Conservation (phyloP, 352 stramenopile genomes). For the Peronospora farinosa region DNA sequence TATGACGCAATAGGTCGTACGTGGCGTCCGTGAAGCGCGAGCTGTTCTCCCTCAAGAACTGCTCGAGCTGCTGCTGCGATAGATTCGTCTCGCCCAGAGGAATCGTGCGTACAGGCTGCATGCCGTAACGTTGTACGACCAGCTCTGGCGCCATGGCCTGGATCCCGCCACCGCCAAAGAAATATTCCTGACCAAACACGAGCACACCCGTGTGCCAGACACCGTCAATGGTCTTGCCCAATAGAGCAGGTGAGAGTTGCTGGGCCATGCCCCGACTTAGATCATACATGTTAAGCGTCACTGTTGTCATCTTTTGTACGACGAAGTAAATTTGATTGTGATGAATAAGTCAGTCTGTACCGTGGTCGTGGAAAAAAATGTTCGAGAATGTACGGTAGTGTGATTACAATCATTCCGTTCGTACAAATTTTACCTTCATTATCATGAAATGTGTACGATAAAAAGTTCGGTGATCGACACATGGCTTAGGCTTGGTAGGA, state of each 20-base stretch:
- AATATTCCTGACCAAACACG: slow-evolving; percentile 88
- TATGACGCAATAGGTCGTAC: slow-evolving; percentile 93
- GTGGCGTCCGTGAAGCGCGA: slow-evolving; percentile 82
- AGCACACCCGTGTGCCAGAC: slow-evolving; percentile 88
- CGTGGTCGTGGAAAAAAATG: not conserved
- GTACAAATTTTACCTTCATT: not conserved
- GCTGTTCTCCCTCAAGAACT: slow-evolving; percentile 71
- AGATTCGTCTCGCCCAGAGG: slow-evolving; percentile 73
- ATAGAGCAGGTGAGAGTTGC: slow-evolving; percentile 79
- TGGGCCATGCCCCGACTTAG: slow-evolving; percentile 90
- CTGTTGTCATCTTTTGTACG: slow-evolving; percentile 23
- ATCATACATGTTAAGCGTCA: slow-evolving; percentile 94
- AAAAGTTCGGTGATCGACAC: not conserved
- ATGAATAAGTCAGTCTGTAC: not conserved
- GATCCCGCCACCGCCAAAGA: slow-evolving; percentile 91
- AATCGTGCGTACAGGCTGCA: slow-evolving; percentile 81
- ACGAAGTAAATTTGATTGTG: slow-evolving; percentile 14
- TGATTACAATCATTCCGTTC: slow-evolving; percentile 1
- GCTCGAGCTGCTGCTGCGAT: slow-evolving; percentile 71
- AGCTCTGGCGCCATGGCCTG: slow-evolving; percentile 66
- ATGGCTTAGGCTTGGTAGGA: not conserved
- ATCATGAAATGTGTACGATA: not conserved
- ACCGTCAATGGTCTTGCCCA: slow-evolving; percentile 91
- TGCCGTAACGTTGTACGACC: slow-evolving; percentile 74
- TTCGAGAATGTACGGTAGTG: slow-evolving; percentile 12